Evolutionary conservation across 2,329 filamentous ascomycete genomes (phyloP), one percentile per base, ranked within the genome.

Genomic region (Epichloe bromicola): DNA sequence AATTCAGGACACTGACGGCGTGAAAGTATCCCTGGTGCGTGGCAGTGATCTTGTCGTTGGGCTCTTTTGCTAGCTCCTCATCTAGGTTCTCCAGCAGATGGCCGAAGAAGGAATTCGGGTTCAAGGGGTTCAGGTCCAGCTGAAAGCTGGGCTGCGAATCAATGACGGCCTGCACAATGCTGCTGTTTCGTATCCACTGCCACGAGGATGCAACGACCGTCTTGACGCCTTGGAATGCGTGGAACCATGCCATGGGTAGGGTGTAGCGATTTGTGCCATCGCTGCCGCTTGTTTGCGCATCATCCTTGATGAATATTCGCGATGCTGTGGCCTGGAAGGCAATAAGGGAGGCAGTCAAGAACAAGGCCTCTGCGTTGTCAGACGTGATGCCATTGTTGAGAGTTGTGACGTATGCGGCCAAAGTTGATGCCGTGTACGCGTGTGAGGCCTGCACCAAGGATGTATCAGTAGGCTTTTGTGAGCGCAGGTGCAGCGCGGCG

Each of bases 201-300:
- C 80, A 84, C 14, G 79, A 81, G 3, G 75, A 74, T 19, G 80
- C 76, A 0, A 83, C 80, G 36, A 84, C 72, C 2, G 80, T 76
- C 61, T 83, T 84, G 56, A 84, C 78, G 11, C 80, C 80, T 58
- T 83, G 80, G 59, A 82, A 83, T 4, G 80, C 76, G 59, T 83
- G 80, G 54, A 84, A 83, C 79, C 79, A 83, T 3, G 77, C 73
- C 42, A 83, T 65, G 0, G 80, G 80, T n/a, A 82, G 64, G 17
- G 70, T 69, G 59, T 84, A 84, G 39, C 68, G 69, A 43, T 55
- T 67, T n/a, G 63, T 61, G 3, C 66, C 60, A 30, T 71, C 67
- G 3, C 61, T 58, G 11, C 61, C 60, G 19, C 42, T 50, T 8
- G 64, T 54, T 38, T 71, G 67, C 15, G 64, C 64, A 30, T 81